phyloP scores from a whole-genome alignment of 352 stramenopile genomes.

The Phytophthora pluvialis region DNA sequence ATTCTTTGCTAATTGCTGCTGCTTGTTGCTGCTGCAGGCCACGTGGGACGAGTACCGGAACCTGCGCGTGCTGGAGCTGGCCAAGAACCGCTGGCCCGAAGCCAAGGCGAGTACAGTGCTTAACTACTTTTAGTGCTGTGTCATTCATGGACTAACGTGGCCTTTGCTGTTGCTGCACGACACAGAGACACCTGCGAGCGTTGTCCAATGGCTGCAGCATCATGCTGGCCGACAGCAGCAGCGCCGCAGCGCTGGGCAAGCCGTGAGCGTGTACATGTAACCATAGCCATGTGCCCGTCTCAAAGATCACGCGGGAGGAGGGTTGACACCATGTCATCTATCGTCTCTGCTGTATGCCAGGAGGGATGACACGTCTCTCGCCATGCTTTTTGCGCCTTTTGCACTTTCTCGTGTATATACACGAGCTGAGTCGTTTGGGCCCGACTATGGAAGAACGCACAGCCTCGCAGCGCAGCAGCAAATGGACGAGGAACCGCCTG shows the following conservation, averaged over 20 bases:
- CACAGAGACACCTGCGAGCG: conserved; percentile 63
- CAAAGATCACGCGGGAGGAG: conserved; percentile 9
- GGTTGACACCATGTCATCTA: neutral
- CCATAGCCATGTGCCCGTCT: conserved; percentile 20
- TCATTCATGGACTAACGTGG: conserved; percentile 2
- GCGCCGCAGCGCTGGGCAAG: neutral
- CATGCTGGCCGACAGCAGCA: conserved; percentile 48
- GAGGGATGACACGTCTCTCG: conserved; percentile 12
- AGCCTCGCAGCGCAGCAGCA: neutral
- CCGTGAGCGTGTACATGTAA: conserved; percentile 12
- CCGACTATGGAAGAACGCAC: conserved; percentile 26
- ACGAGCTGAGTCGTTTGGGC: conserved; percentile 2
- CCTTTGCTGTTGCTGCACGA: conserved; percentile 1
- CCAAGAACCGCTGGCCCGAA: conserved; percentile 71
- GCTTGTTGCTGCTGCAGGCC: conserved; percentile 37
- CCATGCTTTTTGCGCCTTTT: neutral
- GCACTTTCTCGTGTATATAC: conserved; percentile 1
- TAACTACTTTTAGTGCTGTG: no score
- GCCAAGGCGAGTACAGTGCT: conserved; percentile 47
- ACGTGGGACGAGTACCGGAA: conserved; percentile 78
- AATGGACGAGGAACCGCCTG: conserved; percentile 27
- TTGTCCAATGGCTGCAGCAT: conserved; percentile 83
- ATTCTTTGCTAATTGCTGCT: neutral
- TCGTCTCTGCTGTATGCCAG: neutral
- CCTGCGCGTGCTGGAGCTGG: conserved; percentile 67